Base-by-base conservation (phyloP, 495 filamentous ascomycete species). In the Talaromyces ruber region DNA sequence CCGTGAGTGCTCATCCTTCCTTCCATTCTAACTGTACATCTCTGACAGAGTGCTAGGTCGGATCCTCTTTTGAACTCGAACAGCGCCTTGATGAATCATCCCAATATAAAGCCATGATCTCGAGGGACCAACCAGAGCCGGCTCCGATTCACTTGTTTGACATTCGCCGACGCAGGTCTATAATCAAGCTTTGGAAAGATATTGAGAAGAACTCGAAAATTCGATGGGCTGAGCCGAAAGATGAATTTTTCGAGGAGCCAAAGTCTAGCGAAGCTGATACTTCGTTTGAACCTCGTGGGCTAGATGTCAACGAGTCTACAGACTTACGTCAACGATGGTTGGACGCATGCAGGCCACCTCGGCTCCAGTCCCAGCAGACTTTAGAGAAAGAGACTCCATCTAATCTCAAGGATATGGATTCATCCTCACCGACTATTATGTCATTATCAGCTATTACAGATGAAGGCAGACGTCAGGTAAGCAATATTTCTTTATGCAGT, bases 41-140 rank as follows among this genome's bases (percentile, higher is more conserved):
- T 11, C 32, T 55, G 6, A 62, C 34, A 22, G 14, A 7, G 9
- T 9, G 18, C 26, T 64, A 82, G 80, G 74, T 82, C 63, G 80
- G 80, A 26, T 82, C 79, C 9, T 76, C 79, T 52, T 70, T 79
- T 29, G 80, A 83, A 61, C 77, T 83, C 32, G 72, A 70, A 25
- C 76, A 83, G 55, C 76, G 78, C 25, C 72, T 83, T 9, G 75
- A 80, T n/a, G 80, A 83, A 58, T 72, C 77, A 45, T 24, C 71
- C 52, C 66, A 62, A 9, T 29, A 39, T 37, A 28, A 37, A 37
- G 16, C 37, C 43, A 25, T 57, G 29, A 21, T 28, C 24, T 51
- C 34, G 47, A 29, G 58, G 6, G 6, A 25, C 45, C 55, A 45
- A 28, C 18, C 64, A 58, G 61, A 64, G 16, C 54, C 61, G n/a